Conservation (phyloP, 768 basidiomycete genomes). For the Leccinum subgranulosum region DNA sequence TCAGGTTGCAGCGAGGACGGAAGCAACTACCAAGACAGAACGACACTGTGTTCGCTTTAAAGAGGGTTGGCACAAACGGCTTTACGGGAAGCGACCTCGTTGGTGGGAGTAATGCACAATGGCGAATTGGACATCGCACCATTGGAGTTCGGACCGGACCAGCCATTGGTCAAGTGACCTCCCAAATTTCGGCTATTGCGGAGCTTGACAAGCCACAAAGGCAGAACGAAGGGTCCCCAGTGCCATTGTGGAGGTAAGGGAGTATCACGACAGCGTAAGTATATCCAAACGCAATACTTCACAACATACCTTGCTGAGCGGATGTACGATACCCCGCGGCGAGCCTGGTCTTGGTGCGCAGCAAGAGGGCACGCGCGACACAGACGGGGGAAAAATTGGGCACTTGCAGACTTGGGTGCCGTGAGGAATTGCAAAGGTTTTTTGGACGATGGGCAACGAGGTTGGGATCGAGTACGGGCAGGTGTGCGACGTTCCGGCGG, state of each 20-base stretch:
- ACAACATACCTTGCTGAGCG: conserved; percentile 58
- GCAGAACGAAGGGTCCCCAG: neutral
- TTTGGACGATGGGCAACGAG: no score
- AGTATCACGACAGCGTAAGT: neutral
- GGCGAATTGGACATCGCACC: neutral
- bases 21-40: neutral
- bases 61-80: neutral
- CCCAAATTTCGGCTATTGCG: neutral
- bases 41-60: neutral
- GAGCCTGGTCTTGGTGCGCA: conserved; percentile 66
- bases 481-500: no score
- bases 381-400: conserved; percentile 48
- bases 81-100: neutral
- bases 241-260: neutral
- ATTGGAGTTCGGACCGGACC: neutral
- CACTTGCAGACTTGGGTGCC: conserved; percentile 57
- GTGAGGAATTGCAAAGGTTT: no score
- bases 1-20: neutral
- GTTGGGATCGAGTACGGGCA: no score
- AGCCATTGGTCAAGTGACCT: neutral
- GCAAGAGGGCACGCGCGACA: conserved; percentile 56
- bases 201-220: neutral
- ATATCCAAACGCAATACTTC: neutral
- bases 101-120: neutral
- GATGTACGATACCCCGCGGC: conserved; percentile 56